A percentile compares a stretch with the other conserved stretches of the same genome.
Evolutionary conservation across 2,329 filamentous ascomycete species (phyloP).

Genomic region (Didymella sp.): DNA sequence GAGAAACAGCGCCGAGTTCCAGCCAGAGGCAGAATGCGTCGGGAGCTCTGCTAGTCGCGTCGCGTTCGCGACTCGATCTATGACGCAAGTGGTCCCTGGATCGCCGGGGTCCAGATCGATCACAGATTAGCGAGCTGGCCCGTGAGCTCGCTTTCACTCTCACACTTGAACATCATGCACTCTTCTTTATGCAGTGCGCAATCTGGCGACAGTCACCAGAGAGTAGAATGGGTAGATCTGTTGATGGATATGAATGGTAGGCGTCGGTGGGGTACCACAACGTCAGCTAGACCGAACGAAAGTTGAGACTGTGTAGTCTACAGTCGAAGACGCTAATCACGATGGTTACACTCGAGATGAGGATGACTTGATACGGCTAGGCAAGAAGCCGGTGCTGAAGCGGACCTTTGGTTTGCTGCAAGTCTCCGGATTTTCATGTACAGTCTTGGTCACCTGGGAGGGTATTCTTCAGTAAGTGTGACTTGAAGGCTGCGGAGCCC

Average conservation of each 20-base stretch:
- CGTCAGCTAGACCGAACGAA: no score
- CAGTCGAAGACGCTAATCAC: neutral
- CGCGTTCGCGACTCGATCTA: slow-evolving; percentile 36
- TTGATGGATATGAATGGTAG: no score
- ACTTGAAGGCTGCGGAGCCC: no score
- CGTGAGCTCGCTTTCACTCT: neutral
- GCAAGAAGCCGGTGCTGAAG: neutral
- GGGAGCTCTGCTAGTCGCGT: slow-evolving; percentile 20
- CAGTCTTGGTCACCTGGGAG: neutral
- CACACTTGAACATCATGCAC: no score
- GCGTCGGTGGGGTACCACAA: no score
- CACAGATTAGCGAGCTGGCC: slow-evolving; percentile 30
- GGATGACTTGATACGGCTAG: neutral
- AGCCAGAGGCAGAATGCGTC: neutral
- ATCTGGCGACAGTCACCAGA: no score
- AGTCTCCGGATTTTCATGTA: neutral
- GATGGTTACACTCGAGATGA: neutral
- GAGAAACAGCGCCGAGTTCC: neutral
- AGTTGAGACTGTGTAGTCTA: neutral
- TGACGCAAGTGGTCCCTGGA: slow-evolving; percentile 39
- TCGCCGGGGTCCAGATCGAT: slow-evolving; percentile 32
- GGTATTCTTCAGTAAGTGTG: neutral
- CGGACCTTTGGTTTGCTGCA: neutral
- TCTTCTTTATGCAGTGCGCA: no score
- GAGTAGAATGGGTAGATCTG: no score